Conservation (phyloP, 768 basidiomycete species). For the Pleurotus pulmonarius region DNA sequence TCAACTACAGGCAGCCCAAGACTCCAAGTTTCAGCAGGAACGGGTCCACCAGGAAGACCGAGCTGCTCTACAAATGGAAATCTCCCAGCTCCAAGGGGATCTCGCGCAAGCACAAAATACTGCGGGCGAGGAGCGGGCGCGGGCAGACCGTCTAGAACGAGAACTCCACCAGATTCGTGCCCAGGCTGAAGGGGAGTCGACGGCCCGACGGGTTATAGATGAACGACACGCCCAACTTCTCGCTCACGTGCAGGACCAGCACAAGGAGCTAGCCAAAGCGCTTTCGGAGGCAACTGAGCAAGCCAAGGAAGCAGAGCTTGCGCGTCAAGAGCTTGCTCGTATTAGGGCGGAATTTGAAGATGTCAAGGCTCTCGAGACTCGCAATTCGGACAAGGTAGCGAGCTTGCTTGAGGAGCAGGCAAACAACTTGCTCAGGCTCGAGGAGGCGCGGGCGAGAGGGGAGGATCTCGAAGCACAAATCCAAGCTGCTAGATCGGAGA, state of each 20-base stretch:
- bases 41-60: constrained; percentile 57
- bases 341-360: constrained; percentile 63
- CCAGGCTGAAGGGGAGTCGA: constrained; percentile 61
- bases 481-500: constrained; percentile 63
- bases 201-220: constrained; percentile 61
- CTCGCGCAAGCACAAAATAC: constrained; percentile 36
- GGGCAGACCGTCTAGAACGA: constrained; percentile 55
- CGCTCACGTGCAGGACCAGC: constrained; percentile 52
- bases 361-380: constrained; percentile 61
- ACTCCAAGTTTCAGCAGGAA: constrained; percentile 56
- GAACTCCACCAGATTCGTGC: constrained; percentile 60
- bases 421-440: constrained; percentile 63
- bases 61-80: constrained; percentile 48
- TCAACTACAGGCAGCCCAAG: constrained; percentile 58
- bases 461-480: constrained; percentile 78
- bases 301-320: constrained; percentile 49
- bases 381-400: constrained; percentile 60
- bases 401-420: constrained; percentile 74
- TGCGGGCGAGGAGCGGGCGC: constrained; percentile 42
- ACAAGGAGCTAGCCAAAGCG: constrained; percentile 49
- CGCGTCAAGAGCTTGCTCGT: constrained; percentile 62
- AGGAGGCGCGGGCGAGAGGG: constrained; percentile 70
- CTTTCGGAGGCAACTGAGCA: constrained; percentile 70
- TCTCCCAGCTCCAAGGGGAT: constrained; percentile 45
- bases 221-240: constrained; percentile 57